These are phyloP conservation scores for Avena eriantha DNA, from an alignment of 176 grass and related monocot species.

Conservation along the genomic window DNA sequence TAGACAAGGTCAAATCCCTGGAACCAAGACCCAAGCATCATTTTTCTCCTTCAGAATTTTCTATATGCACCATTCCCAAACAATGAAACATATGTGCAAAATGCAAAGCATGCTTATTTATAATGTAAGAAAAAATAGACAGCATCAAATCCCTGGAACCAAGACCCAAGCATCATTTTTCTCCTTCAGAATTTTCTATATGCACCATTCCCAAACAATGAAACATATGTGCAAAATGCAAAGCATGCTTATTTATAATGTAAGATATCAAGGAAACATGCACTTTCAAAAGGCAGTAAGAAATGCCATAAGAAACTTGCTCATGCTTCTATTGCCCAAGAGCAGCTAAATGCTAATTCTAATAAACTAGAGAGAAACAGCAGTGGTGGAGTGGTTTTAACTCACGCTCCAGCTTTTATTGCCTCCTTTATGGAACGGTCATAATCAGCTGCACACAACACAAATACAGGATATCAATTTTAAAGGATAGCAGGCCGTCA, in stretches of 20 bases:
- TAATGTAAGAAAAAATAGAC: not conserved
- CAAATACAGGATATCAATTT: conserved; percentile 36
- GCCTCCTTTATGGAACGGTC: conserved; percentile 86
- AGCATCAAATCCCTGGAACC: not conserved
- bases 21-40: not conserved
- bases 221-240: not conserved
- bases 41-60: not conserved
- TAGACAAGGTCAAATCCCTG: not conserved
- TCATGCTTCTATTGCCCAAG: not conserved
- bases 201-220: not conserved
- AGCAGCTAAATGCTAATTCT: not conserved
- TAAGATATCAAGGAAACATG: conserved; percentile 13
- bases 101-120: not conserved
- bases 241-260: conserved; percentile 1
- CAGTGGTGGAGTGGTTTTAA: conserved; percentile 34
- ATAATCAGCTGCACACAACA: conserved; percentile 75
- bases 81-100: not conserved
- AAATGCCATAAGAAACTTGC: not conserved
- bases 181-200: not conserved
- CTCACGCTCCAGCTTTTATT: conserved; percentile 76
- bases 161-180: not conserved
- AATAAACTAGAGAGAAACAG: conserved; percentile 15
- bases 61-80: not conserved
- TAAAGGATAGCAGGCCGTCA: conserved; percentile 1
- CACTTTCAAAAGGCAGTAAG: not conserved